phyloP scores from a whole-genome alignment of 768 basidiomycete genomes.

The Calocybe cyanea region DNA sequence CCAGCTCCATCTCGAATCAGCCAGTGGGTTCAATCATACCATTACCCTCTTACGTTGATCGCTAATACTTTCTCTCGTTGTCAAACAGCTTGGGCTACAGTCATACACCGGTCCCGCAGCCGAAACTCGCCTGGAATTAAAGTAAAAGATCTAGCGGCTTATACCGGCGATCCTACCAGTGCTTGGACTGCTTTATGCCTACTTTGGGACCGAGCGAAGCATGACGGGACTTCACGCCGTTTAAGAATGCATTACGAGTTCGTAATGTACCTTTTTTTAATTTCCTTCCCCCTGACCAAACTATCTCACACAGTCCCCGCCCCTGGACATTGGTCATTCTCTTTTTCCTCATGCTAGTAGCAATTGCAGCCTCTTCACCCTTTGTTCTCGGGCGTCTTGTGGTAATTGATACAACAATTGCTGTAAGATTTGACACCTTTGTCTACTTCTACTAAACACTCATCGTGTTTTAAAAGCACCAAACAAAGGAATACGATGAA shows the following conservation, averaged over 20 bases:
- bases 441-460: background rate
- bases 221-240: conserved; percentile 29
- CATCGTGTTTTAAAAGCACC: conserved; percentile 22
- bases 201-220: conserved; percentile 30
- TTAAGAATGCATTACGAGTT: conserved; percentile 33
- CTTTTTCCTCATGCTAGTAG: conserved; percentile 31
- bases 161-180: conserved; percentile 26
- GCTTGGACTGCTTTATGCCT: conserved; percentile 26
- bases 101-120: conserved; percentile 37
- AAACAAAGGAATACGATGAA: conserved; percentile 29
- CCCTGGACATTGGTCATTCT: conserved; percentile 35
- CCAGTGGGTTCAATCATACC: conserved; percentile 24
- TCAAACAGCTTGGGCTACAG: conserved; percentile 37
- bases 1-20: conserved; percentile 30
- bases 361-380: conserved; percentile 23
- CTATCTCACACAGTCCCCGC: conserved; percentile 22
- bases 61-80: background rate
- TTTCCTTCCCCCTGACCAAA: conserved; percentile 1
- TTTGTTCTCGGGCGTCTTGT: conserved; percentile 37
- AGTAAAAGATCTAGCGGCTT: conserved; percentile 32
- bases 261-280: conserved; percentile 9
- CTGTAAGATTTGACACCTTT: conserved; percentile 19
- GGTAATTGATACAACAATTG: conserved; percentile 25
- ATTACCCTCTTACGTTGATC: background rate
- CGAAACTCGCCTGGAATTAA: conserved; percentile 27